These are phyloP conservation scores for Polyrhizophydium stewartii DNA, from an alignment of 371 early-diverging fungal genomes.

Conservation along the genomic window DNA sequence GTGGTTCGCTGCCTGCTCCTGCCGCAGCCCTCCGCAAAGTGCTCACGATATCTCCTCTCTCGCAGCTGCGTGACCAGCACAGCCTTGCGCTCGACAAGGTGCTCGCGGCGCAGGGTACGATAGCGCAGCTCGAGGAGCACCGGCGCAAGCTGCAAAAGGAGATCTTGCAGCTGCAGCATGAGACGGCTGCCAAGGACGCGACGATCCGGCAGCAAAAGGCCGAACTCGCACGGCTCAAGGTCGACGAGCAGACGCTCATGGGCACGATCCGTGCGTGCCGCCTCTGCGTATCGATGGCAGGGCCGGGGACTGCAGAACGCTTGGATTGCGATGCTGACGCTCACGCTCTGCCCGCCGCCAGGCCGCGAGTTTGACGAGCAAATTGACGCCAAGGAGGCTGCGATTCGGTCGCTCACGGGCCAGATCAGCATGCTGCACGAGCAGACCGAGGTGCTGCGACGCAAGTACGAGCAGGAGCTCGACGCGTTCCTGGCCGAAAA, in stretches of 20 bases:
- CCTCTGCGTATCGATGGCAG: too few species aligned
- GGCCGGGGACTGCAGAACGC: too few species aligned
- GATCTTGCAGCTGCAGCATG: slow-evolving; percentile 28
- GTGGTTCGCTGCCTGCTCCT: neutral
- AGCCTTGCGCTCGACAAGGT: slow-evolving; percentile 34
- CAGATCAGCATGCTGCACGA: slow-evolving; percentile 6
- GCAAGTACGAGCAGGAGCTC: slow-evolving; percentile 16
- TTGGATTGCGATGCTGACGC: too few species aligned
- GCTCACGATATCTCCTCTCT: too few species aligned
- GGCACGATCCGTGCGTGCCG: slow-evolving; percentile 29
- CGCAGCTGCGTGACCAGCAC: slow-evolving; percentile 36
- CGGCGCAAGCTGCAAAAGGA: slow-evolving; percentile 28
- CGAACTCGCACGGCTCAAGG: slow-evolving; percentile 32
- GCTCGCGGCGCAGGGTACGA: slow-evolving; percentile 16
- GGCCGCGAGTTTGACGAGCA: slow-evolving; percentile 30
- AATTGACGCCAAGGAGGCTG: slow-evolving; percentile 16
- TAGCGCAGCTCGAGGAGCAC: slow-evolving; percentile 17
- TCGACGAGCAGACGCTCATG: slow-evolving; percentile 30
- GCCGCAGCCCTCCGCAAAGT: too few species aligned
- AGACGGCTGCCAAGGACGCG: slow-evolving; percentile 21
- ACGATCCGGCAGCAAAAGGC: slow-evolving; percentile 27
- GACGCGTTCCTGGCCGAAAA: slow-evolving; percentile 29
- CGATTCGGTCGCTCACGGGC: slow-evolving; percentile 12
- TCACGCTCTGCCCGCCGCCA: too few species aligned
- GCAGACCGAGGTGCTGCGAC: slow-evolving; percentile 12